A percentile compares a stretch with the other conserved stretches of the same genome.
phyloP scores from a whole-genome alignment of 2,329 filamentous ascomycete species.

The Hortaea sp. region DNA sequence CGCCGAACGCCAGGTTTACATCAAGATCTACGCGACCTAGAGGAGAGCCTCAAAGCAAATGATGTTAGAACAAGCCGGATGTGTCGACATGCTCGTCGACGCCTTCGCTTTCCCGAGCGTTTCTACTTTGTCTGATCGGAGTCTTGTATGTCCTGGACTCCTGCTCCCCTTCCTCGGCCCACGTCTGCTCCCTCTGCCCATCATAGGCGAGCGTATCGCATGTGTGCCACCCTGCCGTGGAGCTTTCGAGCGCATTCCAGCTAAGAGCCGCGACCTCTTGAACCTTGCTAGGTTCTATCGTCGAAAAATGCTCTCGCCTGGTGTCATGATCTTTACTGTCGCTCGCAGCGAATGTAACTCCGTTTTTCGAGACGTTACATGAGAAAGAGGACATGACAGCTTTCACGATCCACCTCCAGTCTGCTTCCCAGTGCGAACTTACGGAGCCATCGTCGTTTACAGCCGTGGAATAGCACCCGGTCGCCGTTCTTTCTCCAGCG shows the following conservation, averaged over 20 bases:
- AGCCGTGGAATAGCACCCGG: not conserved
- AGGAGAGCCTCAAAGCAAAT: no score
- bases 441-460: not conserved
- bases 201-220: not conserved
- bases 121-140: no score
- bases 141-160: not conserved
- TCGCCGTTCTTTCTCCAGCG: not conserved
- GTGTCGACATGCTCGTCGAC: no score
- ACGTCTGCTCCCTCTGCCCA: not conserved
- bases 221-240: not conserved
- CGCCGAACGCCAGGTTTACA: no score
- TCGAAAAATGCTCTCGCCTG: no score
- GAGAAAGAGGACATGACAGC: not conserved
- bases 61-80: no score
- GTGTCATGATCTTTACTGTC: no score
- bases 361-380: not conserved
- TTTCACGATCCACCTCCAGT: conserved; percentile 1
- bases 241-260: not conserved
- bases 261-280: not conserved
- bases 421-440: not conserved
- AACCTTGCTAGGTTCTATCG: not conserved
- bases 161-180: not conserved
- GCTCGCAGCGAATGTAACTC: not conserved
- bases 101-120: no score
- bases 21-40: no score